Base-by-base conservation (phyloP, 139 green algal genomes). In the Chlamydomonas sphaeroides region DNA sequence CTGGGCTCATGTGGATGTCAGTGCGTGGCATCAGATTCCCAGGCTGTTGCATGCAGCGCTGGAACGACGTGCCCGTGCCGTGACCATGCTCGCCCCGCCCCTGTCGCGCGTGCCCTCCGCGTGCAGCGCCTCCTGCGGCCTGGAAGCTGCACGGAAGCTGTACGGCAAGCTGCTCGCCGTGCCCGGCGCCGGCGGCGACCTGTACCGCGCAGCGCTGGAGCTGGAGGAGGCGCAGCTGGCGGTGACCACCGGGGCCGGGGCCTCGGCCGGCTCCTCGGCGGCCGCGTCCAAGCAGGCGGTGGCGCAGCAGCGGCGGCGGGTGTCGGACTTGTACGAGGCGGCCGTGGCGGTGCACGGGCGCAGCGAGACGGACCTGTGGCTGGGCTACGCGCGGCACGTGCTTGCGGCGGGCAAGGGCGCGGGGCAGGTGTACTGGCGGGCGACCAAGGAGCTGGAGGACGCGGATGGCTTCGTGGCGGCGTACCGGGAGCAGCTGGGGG, bases 401-500 rank as follows among this genome's bases (percentile, higher is more conserved):
- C 33, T 70, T 45, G 38, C 45, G 26, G 48, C 63, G 2, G n/a
- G 57, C 15, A 73, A 78, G 62, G 89, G 88, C 0, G 63, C 66
- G 15, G 93, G 90, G 18, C 26, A 75, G 11, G 45, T 97, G 20
- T 92, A 94, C 68, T 96, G 92, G 92, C 77, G 91, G 23, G 94
- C 93, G 0, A 84, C 84, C 56, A 96, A 94, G 79, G 82, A 79
- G 28, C 79, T 97, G 51, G 41, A 32, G 6, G 84, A 91, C 0
- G 83, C 92, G 2, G 87, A 90, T 25, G 69, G 21, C 0, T 94
- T 96, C 56, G 78, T 92, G 5, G 36, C 67, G 23, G 14, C 61
- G 33, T 91, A 87, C 66, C 66, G 61, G 41, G 59, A 82, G 59
- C 33, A 17, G 59, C 21, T 85, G 59, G n/a, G 51, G 45, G 45